A percentile compares a stretch with the other conserved stretches of the same genome.
Evolutionary conservation across 1,139 yeast species (phyloP).

Genomic region (Zygosaccharomyces sapae): DNA sequence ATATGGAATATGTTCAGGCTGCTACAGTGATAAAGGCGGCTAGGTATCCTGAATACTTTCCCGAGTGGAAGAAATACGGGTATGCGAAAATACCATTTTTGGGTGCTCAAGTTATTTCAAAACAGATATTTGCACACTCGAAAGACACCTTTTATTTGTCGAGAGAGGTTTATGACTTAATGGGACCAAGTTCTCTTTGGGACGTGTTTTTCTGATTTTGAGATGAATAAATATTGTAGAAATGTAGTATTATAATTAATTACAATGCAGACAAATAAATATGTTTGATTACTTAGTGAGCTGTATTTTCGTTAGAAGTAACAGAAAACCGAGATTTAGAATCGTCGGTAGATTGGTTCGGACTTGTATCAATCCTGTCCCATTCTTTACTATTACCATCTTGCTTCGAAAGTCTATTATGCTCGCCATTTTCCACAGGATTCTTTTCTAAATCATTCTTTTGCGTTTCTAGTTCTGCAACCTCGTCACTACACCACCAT

Average conservation of each 20-base stretch:
- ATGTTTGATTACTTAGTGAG: not conserved
- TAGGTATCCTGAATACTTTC: conserved; percentile 84
- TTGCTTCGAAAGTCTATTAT: not conserved
- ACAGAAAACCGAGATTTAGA: not conserved
- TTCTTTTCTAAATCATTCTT: conserved; percentile 12
- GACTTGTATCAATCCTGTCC: not conserved
- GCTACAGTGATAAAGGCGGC: conserved; percentile 69
- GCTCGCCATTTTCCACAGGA: not conserved
- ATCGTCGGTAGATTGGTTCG: not conserved
- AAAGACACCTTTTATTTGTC: conserved; percentile 68
- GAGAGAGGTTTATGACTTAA: conserved; percentile 67
- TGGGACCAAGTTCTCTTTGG: conserved; percentile 68
- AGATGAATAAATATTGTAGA: not conserved
- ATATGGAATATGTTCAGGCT: conserved; percentile 50
- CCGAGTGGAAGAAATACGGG: conserved; percentile 88
- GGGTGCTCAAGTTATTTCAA: conserved; percentile 85
- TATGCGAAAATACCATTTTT: conserved; percentile 74
- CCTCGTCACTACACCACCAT: conserved; percentile 50
- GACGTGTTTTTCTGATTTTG: conserved; percentile 39
- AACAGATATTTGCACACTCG: conserved; percentile 67
- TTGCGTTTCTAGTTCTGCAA: conserved; percentile 12
- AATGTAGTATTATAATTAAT: conserved; percentile 5
- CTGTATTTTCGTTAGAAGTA: not conserved
- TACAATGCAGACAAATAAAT: conserved; percentile 2
- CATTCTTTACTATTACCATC: not conserved